Evolutionary conservation across 352 stramenopile species (phyloP), one percentile per base, ranked within the genome.

Genomic region (Phytophthora uliginosa): DNA sequence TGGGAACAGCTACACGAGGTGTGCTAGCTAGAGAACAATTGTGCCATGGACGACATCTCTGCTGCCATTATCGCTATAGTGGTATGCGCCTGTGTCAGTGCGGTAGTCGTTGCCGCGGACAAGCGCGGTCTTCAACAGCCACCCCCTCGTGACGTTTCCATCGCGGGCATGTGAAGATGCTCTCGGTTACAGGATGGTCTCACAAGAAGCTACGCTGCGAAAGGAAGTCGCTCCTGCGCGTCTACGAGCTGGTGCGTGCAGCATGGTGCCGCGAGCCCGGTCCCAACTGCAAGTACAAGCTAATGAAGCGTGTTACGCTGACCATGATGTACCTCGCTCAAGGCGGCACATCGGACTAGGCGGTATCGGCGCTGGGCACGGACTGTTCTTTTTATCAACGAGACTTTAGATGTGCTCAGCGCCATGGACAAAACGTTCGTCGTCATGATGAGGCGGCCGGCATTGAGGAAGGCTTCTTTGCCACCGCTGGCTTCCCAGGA

Each of bases 351-450:
- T 18, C 18, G 10, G 36, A 42, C 9, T 1, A 42, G 36, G 36
- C 36, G 15, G 51, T 42, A 12, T 48, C 58, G 15, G 24, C 34
- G 34, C 53, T 76, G 24, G 68, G 61, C 18, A 69, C 45, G 52
- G 9, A 48, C 52, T 47, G 59, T 76, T 15, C 38, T 58, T 10
- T 77, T 70, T 22, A 77, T 77, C 18, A 73, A 66, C 36, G 63
- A 73, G 7, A 68, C 48, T 0, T 53, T 74, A 2, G 31, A 56
- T 38, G 55, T 57, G 22, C 67, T 74, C 24, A 63, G 52, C 48
- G 13, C 26, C 18, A 60, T 66, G 57, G 36, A 48, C 4, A 66
- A 66, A 36, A 13, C 0, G 4, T 50, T 50, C 8, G 40, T 22
- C 9, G 40, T 22, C 6, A 50, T 50, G 40, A 50, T 17, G 10